Evolutionary conservation across 192 early-diverging fungal species (phyloP).

Genomic region (Coemansia sp.): DNA sequence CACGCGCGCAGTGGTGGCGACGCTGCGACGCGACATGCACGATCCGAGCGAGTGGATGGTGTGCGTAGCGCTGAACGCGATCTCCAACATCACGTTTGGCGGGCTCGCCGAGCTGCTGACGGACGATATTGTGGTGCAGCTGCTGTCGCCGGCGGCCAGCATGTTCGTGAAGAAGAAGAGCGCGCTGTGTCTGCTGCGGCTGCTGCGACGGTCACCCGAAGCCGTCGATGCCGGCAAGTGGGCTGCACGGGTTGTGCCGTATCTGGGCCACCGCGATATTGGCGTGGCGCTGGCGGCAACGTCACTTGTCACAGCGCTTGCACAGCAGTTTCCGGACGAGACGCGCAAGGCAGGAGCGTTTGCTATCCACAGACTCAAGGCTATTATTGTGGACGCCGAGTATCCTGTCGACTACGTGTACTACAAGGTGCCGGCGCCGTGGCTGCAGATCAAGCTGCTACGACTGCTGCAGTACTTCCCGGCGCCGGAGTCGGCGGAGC

Average conservation of each 20-base stretch:
- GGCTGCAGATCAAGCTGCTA: constrained; percentile 97
- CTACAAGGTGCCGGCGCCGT: constrained; percentile 97
- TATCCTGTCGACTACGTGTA: constrained; percentile 88
- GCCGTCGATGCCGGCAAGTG: constrained; percentile 84
- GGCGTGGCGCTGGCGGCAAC: constrained; percentile 83
- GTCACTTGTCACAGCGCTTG: constrained; percentile 88
- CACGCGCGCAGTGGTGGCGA: constrained; percentile 80
- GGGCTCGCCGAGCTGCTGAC: constrained; percentile 90
- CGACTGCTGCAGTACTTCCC: constrained; percentile 95
- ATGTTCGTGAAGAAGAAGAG: constrained; percentile 98
- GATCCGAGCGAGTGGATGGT: constrained; percentile 80
- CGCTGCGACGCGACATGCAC: constrained; percentile 89
- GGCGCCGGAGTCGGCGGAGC: constrained; percentile 67
- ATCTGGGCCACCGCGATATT: constrained; percentile 89
- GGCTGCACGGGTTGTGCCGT: constrained; percentile 76
- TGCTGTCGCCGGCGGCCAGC: constrained; percentile 81
- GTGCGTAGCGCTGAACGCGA: constrained; percentile 92
- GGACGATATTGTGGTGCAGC: constrained; percentile 77
- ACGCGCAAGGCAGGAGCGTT: constrained; percentile 71
- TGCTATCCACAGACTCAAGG: constrained; percentile 77
- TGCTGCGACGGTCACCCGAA: constrained; percentile 89
- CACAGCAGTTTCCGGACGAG: constrained; percentile 85
- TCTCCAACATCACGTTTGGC: constrained; percentile 93
- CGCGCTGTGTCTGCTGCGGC: constrained; percentile 84
- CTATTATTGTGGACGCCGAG: constrained; percentile 85